Percentiles rank a stretch among this genome's conserved stretches.
Evolutionary conservation across 176 grass and related monocot species (phyloP).

Genomic region (Triticum monococcum): DNA sequence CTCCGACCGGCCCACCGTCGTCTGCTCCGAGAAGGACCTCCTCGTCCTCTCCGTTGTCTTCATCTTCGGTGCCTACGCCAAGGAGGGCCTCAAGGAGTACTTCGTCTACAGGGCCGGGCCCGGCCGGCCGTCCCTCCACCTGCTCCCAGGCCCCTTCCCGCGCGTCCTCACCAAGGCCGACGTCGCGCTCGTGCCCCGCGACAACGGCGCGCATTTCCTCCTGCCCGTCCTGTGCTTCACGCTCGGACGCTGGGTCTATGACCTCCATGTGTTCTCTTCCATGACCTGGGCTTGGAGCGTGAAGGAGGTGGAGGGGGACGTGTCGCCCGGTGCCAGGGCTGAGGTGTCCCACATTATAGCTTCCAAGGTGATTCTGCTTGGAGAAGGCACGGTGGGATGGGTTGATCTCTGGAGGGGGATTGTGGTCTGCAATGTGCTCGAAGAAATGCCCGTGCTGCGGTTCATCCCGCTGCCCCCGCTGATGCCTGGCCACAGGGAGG

Average conservation of each 20-base stretch:
- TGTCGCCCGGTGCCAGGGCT: neutral
- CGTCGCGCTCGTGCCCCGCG: conserved; percentile 6
- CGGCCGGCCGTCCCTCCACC: neutral
- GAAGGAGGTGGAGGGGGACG: neutral
- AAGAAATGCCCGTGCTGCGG: neutral
- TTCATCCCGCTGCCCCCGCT: neutral
- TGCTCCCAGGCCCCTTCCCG: neutral
- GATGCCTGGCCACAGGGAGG: conserved; percentile 3
- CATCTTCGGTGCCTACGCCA: neutral
- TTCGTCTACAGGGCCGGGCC: conserved; percentile 27
- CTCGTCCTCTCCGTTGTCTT: neutral
- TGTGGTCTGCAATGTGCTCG: neutral
- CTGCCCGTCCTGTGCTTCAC: neutral
- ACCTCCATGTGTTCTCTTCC: neutral
- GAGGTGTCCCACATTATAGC: neutral
- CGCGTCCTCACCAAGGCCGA: too few species aligned
- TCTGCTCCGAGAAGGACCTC: neutral
- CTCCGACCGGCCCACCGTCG: neutral
- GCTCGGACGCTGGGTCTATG: neutral
- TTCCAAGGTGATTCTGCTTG: conserved; percentile 1
- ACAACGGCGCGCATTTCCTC: neutral
- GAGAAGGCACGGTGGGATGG: neutral
- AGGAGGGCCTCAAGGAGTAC: neutral
- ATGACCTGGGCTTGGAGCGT: neutral
- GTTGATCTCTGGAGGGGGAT: neutral